Base-by-base conservation (phyloP, 805 yeast genomes). In the Tetrapisispora nanseiensis region DNA sequence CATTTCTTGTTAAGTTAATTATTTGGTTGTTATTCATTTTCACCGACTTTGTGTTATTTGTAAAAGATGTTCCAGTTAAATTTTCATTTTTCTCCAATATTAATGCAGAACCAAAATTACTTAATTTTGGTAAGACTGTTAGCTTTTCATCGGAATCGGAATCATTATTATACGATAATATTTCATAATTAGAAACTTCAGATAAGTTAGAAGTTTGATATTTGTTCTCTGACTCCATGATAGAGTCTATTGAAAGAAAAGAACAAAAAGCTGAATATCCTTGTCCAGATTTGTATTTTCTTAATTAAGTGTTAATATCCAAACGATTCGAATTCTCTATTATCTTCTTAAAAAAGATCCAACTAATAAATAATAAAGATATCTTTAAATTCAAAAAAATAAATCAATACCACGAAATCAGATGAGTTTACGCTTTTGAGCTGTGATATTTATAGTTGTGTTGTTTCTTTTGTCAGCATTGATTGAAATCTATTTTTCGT, bases 91-190 rank as follows among this genome's bases (percentile, higher is more conserved):
- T 45, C 20, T 36, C 20, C 16, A 50, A 48, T 11, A 59, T 41
- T 41, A 58, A 39, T 9, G 62, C 63, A n/a, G 62, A 57, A 6
- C 59, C 63, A 47, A 55, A 59, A 42, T 56, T 46, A 42, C 64
- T 59, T 24, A 59, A 37, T 29, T 51, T 50, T 12, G 64, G 64
- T 10, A 59, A 57, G 1, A 54, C 56, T 24, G 47, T 40, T 18
- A 52, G 38, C 33, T 56, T 48, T 32, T 57, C 63, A 39, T 59
- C 63, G 33, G 55, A 59, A 16, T 55, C 51, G 38, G 44, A 39
- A 27, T 41, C 41, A n/a, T 7, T 6, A 24, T 32, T 24, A 13
- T 24, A 23, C 13, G 28, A 4, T 6, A 7, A 23, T 24, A 11
- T 8, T 23, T 15, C 23, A 11, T 23, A 18, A 4, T 24, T 35